Conservation (phyloP, 768 basidiomycete species). For the Leccinum ochraceum region DNA sequence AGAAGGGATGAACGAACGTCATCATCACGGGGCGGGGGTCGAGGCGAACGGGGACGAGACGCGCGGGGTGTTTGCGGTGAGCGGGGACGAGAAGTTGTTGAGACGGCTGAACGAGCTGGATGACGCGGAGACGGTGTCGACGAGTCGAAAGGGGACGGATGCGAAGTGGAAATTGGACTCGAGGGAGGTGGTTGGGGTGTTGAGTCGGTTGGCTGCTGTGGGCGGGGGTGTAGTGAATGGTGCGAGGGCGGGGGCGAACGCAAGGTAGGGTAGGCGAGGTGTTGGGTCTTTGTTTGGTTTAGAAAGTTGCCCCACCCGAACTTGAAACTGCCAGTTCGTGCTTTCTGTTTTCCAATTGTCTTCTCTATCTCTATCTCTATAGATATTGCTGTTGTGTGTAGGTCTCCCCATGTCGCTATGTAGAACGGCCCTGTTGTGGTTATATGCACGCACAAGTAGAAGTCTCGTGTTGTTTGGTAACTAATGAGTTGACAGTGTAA, state of each 20-base stretch:
- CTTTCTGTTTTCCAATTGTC: neutral
- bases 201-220: slow-evolving; percentile 20
- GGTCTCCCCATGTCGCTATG: too few species aligned
- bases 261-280: neutral
- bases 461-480: too few species aligned
- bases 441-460: neutral
- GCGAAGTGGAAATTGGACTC: slow-evolving; percentile 64
- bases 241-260: neutral
- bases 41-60: slow-evolving; percentile 41
- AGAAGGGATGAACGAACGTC: slow-evolving; percentile 9
- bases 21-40: slow-evolving; percentile 8
- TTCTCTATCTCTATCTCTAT: neutral
- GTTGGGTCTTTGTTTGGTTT: too few species aligned
- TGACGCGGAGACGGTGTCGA: slow-evolving; percentile 68
- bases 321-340: neutral
- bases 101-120: slow-evolving; percentile 75
- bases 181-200: slow-evolving; percentile 36
- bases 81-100: slow-evolving; percentile 78
- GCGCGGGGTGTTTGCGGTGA: slow-evolving; percentile 64
- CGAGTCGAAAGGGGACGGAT: slow-evolving; percentile 74
- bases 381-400: neutral
- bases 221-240: slow-evolving; percentile 4
- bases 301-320: neutral
- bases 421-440: neutral
- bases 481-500: too few species aligned